Conservation (phyloP, 768 basidiomycete species). For the Mycena albidolilacea region DNA sequence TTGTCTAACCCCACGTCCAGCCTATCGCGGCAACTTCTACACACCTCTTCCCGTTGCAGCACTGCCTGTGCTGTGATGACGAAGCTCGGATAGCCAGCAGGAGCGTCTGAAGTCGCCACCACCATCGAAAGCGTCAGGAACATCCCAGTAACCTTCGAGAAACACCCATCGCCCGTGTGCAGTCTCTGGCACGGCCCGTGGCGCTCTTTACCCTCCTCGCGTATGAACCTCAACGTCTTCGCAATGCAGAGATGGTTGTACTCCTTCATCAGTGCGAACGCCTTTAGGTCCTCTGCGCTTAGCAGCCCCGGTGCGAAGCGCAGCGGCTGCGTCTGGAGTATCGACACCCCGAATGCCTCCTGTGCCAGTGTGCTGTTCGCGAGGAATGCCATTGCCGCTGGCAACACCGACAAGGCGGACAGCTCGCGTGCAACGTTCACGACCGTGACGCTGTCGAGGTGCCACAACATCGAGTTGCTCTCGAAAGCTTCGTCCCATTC, state of each 20-base stretch:
- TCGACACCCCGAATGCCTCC: constrained; percentile 35
- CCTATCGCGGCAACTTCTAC: constrained; percentile 32
- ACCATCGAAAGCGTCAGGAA: constrained; percentile 31
- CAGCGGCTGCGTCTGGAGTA: constrained; percentile 36
- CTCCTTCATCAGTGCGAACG: constrained; percentile 36
- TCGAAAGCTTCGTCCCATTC: constrained; percentile 37
- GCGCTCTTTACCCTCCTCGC: constrained; percentile 35
- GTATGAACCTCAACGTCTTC: constrained; percentile 31
- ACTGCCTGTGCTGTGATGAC: constrained; percentile 30
- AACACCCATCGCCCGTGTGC: constrained; percentile 23
- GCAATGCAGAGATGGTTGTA: constrained; percentile 32
- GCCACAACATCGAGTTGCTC: constrained; percentile 35
- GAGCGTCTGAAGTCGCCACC: constrained; percentile 33
- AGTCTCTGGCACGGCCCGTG: constrained; percentile 26
- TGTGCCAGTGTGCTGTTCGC: constrained; percentile 37
- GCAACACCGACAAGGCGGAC: constrained; percentile 26
- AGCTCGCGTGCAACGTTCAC: constrained; percentile 34
- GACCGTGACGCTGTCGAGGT: constrained; percentile 30
- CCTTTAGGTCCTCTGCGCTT: constrained; percentile 33
- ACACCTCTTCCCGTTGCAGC: constrained; percentile 31
- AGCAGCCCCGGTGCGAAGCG: constrained; percentile 38
- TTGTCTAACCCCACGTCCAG: constrained; percentile 31
- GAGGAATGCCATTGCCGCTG: constrained; percentile 35
- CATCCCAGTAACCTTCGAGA: constrained; percentile 29
- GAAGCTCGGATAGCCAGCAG: constrained; percentile 38